Evolutionary conservation across 2,329 filamentous ascomycete genomes (phyloP), one percentile per base, ranked within the genome.

Genomic region (Botrytis aclada): DNA sequence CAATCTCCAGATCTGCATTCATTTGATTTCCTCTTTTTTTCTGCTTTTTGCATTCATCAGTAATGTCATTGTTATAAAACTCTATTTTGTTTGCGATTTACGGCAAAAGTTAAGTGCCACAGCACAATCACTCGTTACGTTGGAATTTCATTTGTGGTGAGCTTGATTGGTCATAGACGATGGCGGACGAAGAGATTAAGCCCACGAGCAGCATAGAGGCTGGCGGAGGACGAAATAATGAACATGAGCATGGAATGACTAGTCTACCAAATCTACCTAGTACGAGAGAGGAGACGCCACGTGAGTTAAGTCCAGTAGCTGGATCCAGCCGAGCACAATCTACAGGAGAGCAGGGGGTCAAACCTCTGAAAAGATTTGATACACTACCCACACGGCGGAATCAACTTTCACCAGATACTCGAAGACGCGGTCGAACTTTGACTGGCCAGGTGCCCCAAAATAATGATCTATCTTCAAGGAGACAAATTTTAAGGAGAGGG

Each of bases 361-460:
- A 61, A 32, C 70, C 63, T 4, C 25, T 72, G 41, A 69, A 47
- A 60, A 56, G 70, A 51, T 69, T 72, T 34, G 70, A 72, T 61
- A 72, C 70, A 29, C 41, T 69, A 45, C 70, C 70, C 32, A 45
- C 70, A 34, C 41, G 25, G 12, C 63, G 63, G 5, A 47, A 61
- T 54, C 70, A 61, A 45, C 45, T 61, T 34, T 72, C 63, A 20
- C 70, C 63, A 61, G 70, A 69, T 41, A 41, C 70, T 5, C 70
- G 63, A 18, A 60, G 63, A 39, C 63, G 70, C 43, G 70, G 70
- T 1, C 56, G 63, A 32, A 69, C 70, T 51, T 32, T 72, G 32
- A 69, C 70, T 34, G 43, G 70, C 39, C 70, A 71, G 39, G n/a
- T 22, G 3, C 70, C 70, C 34, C 43, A 66, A 25, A 56, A 43